These are phyloP conservation scores for Solanum sitiens DNA, from an alignment of 257 asterid species.

Conservation along the genomic window DNA sequence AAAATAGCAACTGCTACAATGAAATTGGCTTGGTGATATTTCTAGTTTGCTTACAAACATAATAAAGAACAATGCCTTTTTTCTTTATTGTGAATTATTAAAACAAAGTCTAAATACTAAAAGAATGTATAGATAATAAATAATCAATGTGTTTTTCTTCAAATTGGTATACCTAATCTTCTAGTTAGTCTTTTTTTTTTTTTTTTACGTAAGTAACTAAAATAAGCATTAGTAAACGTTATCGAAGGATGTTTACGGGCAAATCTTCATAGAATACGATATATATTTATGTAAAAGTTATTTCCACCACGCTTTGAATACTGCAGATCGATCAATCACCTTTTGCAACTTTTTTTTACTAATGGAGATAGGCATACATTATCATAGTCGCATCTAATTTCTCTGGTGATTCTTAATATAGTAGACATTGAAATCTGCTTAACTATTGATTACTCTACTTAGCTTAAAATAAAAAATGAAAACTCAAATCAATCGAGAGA, in stretches of 20 bases:
- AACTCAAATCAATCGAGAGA: not conserved
- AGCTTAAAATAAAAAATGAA: not conserved
- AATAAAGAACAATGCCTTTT: not conserved
- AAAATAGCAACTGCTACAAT: constrained; percentile 53
- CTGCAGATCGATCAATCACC: not conserved
- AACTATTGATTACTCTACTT: not conserved
- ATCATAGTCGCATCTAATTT: not conserved
- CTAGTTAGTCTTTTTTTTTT: too few relatives aligned
- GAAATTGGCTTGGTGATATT: not conserved
- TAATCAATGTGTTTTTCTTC: not conserved
- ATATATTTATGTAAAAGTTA: not conserved
- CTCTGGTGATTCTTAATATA: not conserved
- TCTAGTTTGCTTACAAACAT: not conserved
- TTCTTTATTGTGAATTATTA: not conserved
- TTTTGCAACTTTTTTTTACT: not conserved
- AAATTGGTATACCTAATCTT: not conserved
- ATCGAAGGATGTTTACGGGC: not conserved
- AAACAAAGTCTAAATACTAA: not conserved
- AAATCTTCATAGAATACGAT: not conserved
- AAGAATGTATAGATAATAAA: not conserved
- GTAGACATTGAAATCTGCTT: not conserved
- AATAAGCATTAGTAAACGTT: not conserved
- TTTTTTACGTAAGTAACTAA: not conserved
- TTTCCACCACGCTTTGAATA: not conserved
- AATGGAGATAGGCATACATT: not conserved